These are phyloP conservation scores for Phytophthora brassicae DNA, from an alignment of 352 stramenopile genomes.

Conservation along the genomic window DNA sequence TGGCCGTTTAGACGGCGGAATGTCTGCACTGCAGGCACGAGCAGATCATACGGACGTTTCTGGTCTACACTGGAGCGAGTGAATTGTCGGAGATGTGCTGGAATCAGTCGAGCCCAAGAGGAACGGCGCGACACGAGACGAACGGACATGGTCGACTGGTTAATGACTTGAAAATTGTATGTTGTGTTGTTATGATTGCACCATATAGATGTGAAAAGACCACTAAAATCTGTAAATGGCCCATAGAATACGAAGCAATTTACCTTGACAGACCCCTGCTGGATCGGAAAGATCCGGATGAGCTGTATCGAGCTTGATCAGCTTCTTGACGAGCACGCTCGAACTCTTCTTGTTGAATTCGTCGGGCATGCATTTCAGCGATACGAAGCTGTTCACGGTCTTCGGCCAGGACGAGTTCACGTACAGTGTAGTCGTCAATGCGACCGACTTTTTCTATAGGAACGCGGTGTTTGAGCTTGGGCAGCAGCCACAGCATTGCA, in stretches of 20 bases:
- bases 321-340: slow-evolving; percentile 40
- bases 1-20: slow-evolving; percentile 34
- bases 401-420: slow-evolving; percentile 73
- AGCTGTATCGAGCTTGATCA: slow-evolving; percentile 25
- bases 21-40: slow-evolving; percentile 29
- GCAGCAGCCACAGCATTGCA: slow-evolving; percentile 74
- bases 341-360: slow-evolving; percentile 71
- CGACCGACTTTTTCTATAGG: slow-evolving; percentile 72
- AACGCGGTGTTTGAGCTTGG: slow-evolving; percentile 81
- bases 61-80: slow-evolving; percentile 17
- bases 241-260: background rate
- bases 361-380: slow-evolving; percentile 59
- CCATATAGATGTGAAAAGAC: no score
- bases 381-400: slow-evolving; percentile 75
- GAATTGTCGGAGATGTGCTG: slow-evolving; percentile 6
- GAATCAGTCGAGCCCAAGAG: background rate
- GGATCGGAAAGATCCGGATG: slow-evolving; percentile 22
- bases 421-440: slow-evolving; percentile 85
- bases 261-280: slow-evolving; percentile 34
- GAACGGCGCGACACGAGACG: background rate
- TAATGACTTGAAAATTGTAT: background rate
- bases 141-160: background rate
- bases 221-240: no score
- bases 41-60: slow-evolving; percentile 27
- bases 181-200: slow-evolving; percentile 14